Percentiles rank a stretch among this genome's conserved stretches.
phyloP scores from a whole-genome alignment of 2,329 filamentous ascomycete species.

The Aspergillus sp. region DNA sequence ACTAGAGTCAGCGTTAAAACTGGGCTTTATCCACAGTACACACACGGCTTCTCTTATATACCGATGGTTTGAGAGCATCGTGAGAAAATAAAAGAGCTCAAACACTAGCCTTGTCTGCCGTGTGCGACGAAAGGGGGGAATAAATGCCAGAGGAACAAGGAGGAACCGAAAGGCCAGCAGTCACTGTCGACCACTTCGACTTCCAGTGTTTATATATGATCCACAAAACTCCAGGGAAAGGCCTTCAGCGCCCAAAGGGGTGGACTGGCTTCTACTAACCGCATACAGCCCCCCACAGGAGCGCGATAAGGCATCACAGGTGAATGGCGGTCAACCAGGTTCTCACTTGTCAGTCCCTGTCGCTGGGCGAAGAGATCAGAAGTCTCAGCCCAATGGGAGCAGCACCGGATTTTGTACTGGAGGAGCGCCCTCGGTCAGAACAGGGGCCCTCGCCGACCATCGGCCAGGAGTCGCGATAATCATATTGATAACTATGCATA shows the following conservation, averaged over 20 bases:
- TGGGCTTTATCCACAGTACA: not conserved
- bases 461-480: slow-evolving; percentile 7
- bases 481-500: not conserved
- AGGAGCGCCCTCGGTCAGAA: not conserved
- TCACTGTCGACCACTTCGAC: not conserved
- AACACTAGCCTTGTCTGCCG: not conserved
- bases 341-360: not conserved
- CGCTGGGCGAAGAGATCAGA: not conserved
- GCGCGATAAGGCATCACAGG: slow-evolving; percentile 31
- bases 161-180: not conserved
- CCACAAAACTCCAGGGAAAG: not conserved
- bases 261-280: not conserved
- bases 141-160: not conserved
- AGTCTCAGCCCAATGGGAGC: slow-evolving; percentile 7
- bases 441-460: slow-evolving; percentile 6
- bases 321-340: slow-evolving; percentile 14
- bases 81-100: not conserved
- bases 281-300: slow-evolving; percentile 14
- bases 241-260: not conserved
- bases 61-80: not conserved
- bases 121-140: not conserved
- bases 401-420: slow-evolving; percentile 10
- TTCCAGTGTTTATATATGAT: not conserved
- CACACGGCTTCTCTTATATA: not conserved
- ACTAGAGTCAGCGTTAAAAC: not conserved